These are phyloP conservation scores for Ustulina deusta DNA, from an alignment of 2,329 filamentous ascomycete species.

Conservation along the genomic window DNA sequence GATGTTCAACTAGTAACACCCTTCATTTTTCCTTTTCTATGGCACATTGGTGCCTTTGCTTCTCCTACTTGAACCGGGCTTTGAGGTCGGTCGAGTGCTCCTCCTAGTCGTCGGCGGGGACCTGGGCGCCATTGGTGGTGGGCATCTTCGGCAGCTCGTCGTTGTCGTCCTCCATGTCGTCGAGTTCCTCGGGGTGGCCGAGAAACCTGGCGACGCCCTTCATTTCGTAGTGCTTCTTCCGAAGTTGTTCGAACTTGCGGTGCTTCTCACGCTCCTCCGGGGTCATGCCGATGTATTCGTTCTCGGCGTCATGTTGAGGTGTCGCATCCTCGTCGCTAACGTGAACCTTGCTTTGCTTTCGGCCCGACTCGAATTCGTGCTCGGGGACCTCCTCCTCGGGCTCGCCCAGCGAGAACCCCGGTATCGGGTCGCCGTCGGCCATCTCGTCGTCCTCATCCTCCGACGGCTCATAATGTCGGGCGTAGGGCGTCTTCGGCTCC, in stretches of 20 bases:
- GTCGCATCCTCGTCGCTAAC: constrained; percentile 72
- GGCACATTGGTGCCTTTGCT: no score
- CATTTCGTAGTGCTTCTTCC: constrained; percentile 99
- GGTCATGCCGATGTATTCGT: constrained; percentile 65
- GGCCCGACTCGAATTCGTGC: constrained; percentile 53
- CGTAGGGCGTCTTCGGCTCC: constrained; percentile 98
- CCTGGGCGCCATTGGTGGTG: constrained; percentile 46
- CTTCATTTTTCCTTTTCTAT: not conserved
- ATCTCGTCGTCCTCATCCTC: constrained; percentile 86
- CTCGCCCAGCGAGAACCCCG: constrained; percentile 90
- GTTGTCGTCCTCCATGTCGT: constrained; percentile 68
- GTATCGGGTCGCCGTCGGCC: constrained; percentile 73
- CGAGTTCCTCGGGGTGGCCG: constrained; percentile 77
- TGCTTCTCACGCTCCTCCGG: constrained; percentile 91
- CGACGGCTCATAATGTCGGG: constrained; percentile 87
- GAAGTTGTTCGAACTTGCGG: constrained; percentile 86
- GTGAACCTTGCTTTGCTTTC: constrained; percentile 75
- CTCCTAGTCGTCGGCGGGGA: constrained; percentile 45
- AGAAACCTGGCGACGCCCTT: constrained; percentile 89
- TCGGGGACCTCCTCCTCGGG: constrained; percentile 80
- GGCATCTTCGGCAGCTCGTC: constrained; percentile 56
- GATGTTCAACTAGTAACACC: not conserved
- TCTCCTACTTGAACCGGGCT: not conserved
- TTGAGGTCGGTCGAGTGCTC: not conserved
- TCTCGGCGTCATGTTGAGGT: constrained; percentile 71